Evolutionary conservation across 1,284 basidiomycete species (phyloP).

Genomic region (Tilletia walkeri): DNA sequence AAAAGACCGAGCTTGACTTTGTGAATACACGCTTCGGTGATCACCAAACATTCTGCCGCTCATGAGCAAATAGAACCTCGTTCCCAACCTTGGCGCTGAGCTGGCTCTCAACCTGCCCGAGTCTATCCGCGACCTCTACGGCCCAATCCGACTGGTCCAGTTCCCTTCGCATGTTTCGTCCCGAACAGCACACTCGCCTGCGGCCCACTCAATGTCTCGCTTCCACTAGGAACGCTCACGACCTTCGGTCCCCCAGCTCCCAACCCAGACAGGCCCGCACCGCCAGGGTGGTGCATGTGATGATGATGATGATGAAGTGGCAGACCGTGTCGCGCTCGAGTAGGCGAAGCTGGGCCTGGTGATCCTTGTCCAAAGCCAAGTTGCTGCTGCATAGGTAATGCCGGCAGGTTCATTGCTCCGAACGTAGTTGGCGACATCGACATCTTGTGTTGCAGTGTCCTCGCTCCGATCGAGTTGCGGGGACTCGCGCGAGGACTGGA

Average conservation of each 20-base stretch:
- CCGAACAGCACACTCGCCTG: conserved; percentile 38
- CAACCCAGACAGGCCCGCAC: conserved; percentile 41
- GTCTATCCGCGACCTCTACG: background rate
- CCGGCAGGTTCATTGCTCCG: background rate
- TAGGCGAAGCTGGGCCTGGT: background rate
- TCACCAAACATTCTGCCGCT: too few species aligned
- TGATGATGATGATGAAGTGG: conserved; percentile 1
- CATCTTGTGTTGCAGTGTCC: conserved; percentile 2
- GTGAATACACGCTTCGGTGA: too few species aligned
- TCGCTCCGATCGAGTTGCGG: background rate
- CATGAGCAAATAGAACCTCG: too few species aligned
- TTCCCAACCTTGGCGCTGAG: too few species aligned
- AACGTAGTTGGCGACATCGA: background rate
- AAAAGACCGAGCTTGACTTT: too few species aligned
- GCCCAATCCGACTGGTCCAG: background rate
- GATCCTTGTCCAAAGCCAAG: background rate
- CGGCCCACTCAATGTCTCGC: conserved; percentile 49
- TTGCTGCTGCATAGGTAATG: background rate
- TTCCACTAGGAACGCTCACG: conserved; percentile 47
- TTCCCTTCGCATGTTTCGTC: conserved; percentile 2
- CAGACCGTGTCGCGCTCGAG: background rate
- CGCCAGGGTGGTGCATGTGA: conserved; percentile 17
- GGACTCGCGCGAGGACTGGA: background rate
- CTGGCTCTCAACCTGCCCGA: too few species aligned
- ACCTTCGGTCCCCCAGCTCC: conserved; percentile 46